phyloP scores from a whole-genome alignment of 306 rosid species.

The Castanopsis chinensis region DNA sequence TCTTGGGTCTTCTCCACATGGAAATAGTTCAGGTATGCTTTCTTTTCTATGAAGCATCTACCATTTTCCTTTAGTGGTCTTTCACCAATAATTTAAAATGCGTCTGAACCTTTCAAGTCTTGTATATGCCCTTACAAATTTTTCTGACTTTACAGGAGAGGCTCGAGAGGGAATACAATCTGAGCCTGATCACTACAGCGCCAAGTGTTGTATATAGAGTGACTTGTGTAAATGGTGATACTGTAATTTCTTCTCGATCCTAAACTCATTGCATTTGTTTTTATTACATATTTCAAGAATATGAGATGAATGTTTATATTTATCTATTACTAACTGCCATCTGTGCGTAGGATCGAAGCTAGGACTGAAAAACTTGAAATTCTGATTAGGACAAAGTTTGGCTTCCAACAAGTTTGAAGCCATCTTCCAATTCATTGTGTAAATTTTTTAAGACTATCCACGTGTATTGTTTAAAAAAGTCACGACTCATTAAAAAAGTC shows the following conservation, averaged over 20 bases:
- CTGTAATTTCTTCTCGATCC: conserved; percentile 72
- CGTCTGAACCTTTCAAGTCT: conserved; percentile 12
- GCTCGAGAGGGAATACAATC: conserved; percentile 78
- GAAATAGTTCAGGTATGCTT: conserved; percentile 88
- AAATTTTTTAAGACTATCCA: too few species aligned
- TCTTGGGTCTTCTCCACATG: conserved; percentile 94
- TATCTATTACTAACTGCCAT: conserved; percentile 4
- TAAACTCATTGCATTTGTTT: conserved; percentile 31
- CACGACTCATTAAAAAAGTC: too few species aligned
- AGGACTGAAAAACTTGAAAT: background rate
- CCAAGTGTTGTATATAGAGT: conserved; percentile 85
- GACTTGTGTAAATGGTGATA: conserved; percentile 62
- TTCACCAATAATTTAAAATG: conserved; percentile 6
- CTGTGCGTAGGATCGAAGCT: background rate
- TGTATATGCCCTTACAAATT: conserved; percentile 22
- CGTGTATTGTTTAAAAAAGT: too few species aligned
- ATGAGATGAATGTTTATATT: background rate
- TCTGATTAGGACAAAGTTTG: background rate
- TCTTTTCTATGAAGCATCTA: background rate
- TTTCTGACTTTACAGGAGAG: conserved; percentile 52
- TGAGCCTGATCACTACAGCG: conserved; percentile 80
- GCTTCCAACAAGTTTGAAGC: too few species aligned
- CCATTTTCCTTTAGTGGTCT: conserved; percentile 14
- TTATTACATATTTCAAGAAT: background rate
- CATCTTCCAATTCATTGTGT: too few species aligned